Evolutionary conservation across 2,329 filamentous ascomycete species (phyloP).

Genomic region (Cladobotryum mycophilum): DNA sequence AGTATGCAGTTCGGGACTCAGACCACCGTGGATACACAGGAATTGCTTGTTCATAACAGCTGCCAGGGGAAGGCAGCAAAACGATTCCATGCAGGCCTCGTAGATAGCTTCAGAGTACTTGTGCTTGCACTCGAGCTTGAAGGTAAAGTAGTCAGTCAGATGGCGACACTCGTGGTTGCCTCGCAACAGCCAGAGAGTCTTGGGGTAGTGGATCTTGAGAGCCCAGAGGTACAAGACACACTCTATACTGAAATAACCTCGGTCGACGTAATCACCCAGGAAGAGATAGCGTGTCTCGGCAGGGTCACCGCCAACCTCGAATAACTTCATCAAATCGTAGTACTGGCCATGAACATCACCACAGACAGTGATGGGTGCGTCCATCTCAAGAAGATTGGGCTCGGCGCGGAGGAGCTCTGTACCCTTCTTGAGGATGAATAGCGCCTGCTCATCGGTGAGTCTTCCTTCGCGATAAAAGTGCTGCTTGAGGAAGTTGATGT

Average conservation of each 20-base stretch:
- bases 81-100: slow-evolving; percentile 97
- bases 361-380: slow-evolving; percentile 96
- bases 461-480: slow-evolving; percentile 98
- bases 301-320: slow-evolving; percentile 95
- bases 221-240: slow-evolving; percentile 97
- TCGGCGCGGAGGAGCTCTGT: slow-evolving; percentile 83
- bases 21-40: slow-evolving; percentile 91
- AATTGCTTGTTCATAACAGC: slow-evolving; percentile 99
- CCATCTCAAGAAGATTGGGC: slow-evolving; percentile 97
- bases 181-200: slow-evolving; percentile 92
- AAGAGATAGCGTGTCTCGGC: slow-evolving; percentile 96
- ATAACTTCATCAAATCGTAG: slow-evolving; percentile 99
- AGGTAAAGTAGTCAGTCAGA: slow-evolving; percentile 99
- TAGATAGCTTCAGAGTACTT: slow-evolving; percentile 97
- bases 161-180: slow-evolving; percentile 99
- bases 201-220: slow-evolving; percentile 98
- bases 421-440: slow-evolving; percentile 88
- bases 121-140: slow-evolving; percentile 99
- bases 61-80: slow-evolving; percentile 87
- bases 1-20: slow-evolving; percentile 93
- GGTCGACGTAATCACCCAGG: slow-evolving; percentile 94
- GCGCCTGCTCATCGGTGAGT: slow-evolving; percentile 91
- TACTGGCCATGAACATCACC: slow-evolving; percentile 98
- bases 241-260: slow-evolving; percentile 98
- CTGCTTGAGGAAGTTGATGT: slow-evolving; percentile 92